Evolutionary conservation across 805 yeast genomes (phyloP), one percentile per base, ranked within the genome.

Genomic region (Komagataella pseudopastoris): DNA sequence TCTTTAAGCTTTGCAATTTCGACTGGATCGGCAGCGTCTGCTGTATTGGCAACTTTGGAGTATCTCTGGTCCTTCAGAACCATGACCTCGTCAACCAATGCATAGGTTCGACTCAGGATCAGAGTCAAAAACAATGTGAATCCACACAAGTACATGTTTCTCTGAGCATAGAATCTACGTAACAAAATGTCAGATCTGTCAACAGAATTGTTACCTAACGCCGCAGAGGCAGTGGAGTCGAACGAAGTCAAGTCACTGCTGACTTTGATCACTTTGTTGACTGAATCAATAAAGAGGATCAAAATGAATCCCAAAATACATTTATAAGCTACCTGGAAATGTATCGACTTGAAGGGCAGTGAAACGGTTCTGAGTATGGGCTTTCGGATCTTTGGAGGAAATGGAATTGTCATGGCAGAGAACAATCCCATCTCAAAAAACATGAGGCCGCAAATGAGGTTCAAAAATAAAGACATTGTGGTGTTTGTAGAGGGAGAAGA

Each of bases 81-180:
- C 50, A 85, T 66, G 65, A 88, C 72, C 61, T 85, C 93, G 49
- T 81, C 82, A 30, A 88, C 95, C 57, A 89, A 73, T 3, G 80
- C 72, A 65, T 86, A 88, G 2, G 96, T 88, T 69, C 97, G 78
- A 61, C 84, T 81, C 58, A 90, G 80, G 50, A 88, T 84, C 62
- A 90, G 74, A 1, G 96, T 86, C 61, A 93, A 72, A 65, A 93
- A 93, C 65, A 93, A 76, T 2, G 98, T 89, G 69, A 90, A 88
- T 1, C 99, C 99, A 58, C 96, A 88, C 50, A 93, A 75, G 61
- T 93, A 93, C 83, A 89, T 80, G 73, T 93, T 93, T 71, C 99
- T 81, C 71, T 93, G 99, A 18, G 97, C 88, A 63, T 90, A 90
- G 68, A 93, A 93, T 62, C 89, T 78, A 67, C 96, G 80, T 20